phyloP scores from a whole-genome alignment of 2,329 filamentous ascomycete species.

The Exophiala mesophila region DNA sequence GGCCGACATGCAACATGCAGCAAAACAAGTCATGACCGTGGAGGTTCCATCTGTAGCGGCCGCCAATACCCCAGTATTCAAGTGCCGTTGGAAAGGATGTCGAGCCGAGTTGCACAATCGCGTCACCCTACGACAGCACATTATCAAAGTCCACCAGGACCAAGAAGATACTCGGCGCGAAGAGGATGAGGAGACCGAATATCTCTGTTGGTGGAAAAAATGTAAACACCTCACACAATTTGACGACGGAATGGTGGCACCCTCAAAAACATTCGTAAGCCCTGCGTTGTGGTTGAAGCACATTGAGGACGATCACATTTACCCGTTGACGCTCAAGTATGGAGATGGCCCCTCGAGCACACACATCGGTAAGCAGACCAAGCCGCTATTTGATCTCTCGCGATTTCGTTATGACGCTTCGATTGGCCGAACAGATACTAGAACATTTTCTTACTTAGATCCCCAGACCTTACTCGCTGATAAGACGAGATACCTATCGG shows the following conservation, averaged over 20 bases:
- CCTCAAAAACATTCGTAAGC: slow-evolving; percentile 32
- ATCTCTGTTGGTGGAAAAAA: slow-evolving; percentile 32
- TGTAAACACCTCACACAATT: slow-evolving; percentile 27
- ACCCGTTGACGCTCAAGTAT: slow-evolving; percentile 50
- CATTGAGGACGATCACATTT: slow-evolving; percentile 49
- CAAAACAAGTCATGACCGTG: slow-evolving; percentile 4
- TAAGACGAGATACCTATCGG: slow-evolving; percentile 21
- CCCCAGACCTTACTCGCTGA: slow-evolving; percentile 22
- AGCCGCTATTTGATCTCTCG: slow-evolving; percentile 18
- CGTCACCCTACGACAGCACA: slow-evolving; percentile 54
- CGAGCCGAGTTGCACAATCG: slow-evolving; percentile 57
- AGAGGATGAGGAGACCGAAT: slow-evolving; percentile 15
- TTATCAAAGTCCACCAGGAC: slow-evolving; percentile 50
- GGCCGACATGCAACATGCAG: slow-evolving; percentile 5
- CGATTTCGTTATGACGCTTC: slow-evolving; percentile 14
- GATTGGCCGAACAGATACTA: slow-evolving; percentile 13
- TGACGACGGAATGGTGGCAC: slow-evolving; percentile 27
- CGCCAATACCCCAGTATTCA: slow-evolving; percentile 35
- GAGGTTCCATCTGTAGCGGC: slow-evolving; percentile 6
- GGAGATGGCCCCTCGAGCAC: slow-evolving; percentile 57
- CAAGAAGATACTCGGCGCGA: slow-evolving; percentile 42
- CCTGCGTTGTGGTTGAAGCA: slow-evolving; percentile 47
- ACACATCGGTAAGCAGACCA: slow-evolving; percentile 50
- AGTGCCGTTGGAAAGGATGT: slow-evolving; percentile 56
- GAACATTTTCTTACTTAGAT: slow-evolving; percentile 25